Evolutionary conservation across 208 protist species (phyloP), one percentile per base, ranked within the genome.

Genomic region (Crithidia sp.): DNA sequence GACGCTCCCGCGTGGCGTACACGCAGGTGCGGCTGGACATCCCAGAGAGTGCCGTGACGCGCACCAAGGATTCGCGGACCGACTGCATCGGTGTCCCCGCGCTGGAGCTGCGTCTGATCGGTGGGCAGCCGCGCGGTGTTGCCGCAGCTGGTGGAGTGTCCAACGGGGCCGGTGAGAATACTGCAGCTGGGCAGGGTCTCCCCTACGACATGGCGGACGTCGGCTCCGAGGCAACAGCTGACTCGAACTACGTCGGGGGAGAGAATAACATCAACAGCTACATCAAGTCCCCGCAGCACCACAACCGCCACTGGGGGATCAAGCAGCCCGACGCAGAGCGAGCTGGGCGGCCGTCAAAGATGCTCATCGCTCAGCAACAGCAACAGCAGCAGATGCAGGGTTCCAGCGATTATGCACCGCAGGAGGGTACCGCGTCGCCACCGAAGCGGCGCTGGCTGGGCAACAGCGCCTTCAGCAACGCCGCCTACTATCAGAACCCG

Each of bases 21-120:
- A 36, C 67, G 19, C 64, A 63, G 41, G 61, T 90, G 3, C 86
- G 82, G 14, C 76, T 87, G 4, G 85, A 90, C 58, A 67, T 87
- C 47, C 62, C 79, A 0, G 62, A 64, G 9, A 71, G 53, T 37
- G 53, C 39, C 36, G 49, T 60, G 50, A 50, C 19, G 41, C 49
- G 60, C 70, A 40, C 8, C 0, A 55, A 65, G 53, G 53, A 56
- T 14, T 19, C 17, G 17, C 13, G 14, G 55, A 36, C 17, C 7
- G 43, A 69, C 41, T 17, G 6, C 55, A 57, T 17, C 5, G 45
- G 62, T 5, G 76, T 75, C 14, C 65, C 79, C 13, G 72, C 83
- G 17, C 76, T 88, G 41, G 71, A 81, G 79, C 49, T 88, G 61
- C 66, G 72, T 14, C 70, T 88, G 5, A 17, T 85, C 36, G 81